A percentile compares a stretch with the other conserved stretches of the same genome.
Conservation (phyloP, 768 basidiomycete genomes). For the Hysterangium stoloniferum region DNA sequence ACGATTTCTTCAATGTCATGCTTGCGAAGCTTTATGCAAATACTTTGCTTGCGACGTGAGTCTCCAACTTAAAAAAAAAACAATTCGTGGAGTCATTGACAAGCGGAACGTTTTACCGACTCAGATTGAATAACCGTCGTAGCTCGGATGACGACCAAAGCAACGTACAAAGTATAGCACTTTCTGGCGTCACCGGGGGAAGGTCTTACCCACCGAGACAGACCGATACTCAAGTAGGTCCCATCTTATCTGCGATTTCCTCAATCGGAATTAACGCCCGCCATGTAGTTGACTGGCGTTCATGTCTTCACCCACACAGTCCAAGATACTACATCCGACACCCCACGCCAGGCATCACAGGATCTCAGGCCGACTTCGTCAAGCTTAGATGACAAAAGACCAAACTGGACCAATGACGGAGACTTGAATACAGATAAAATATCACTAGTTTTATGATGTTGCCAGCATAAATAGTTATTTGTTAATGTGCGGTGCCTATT, state of each 20-base stretch:
- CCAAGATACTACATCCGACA: too few relatives aligned
- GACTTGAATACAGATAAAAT: too few relatives aligned
- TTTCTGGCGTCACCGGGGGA: neutral
- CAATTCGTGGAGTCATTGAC: too few relatives aligned
- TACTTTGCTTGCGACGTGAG: neutral
- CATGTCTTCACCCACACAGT: neutral
- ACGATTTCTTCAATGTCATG: neutral
- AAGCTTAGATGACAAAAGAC: too few relatives aligned
- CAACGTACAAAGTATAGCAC: neutral
- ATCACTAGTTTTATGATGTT: too few relatives aligned
- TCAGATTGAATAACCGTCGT: neutral
- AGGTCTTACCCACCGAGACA: too few relatives aligned
- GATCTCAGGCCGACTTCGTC: too few relatives aligned
- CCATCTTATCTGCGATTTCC: neutral
- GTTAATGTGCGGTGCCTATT: too few relatives aligned
- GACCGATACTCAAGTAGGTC: neutral
- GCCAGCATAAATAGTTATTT: too few relatives aligned
- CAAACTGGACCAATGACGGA: too few relatives aligned
- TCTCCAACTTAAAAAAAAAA: too few relatives aligned
- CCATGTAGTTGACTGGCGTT: neutral
- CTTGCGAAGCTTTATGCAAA: conserved; percentile 1
- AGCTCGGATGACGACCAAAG: neutral
- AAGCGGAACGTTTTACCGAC: neutral
- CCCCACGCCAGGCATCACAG: too few relatives aligned
- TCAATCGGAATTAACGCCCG: neutral